Base-by-base conservation (phyloP, 306 rosid species). In the Crotalaria pallida region DNA sequence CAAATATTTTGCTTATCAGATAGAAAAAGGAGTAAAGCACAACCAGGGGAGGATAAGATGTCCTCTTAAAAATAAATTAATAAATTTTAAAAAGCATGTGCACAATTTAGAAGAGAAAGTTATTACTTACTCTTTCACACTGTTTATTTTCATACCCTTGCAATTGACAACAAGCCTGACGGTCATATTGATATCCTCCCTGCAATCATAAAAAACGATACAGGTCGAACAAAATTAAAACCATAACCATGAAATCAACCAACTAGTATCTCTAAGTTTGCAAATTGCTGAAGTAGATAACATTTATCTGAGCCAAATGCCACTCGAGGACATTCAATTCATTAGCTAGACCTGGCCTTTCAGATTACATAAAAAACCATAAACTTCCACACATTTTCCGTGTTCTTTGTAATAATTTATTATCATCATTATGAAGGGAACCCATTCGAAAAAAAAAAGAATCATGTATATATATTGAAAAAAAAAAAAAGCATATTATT, bases 111-210 rank as follows among this genome's bases (percentile, higher is more conserved):
- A 34, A 69, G 51, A 58, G 17, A 80, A 71, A 80, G 63, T 48
- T 43, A 26, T 67, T 41, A 73, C 97, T 83, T 79, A 91, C 97
- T 80, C 89, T 83, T 24, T 90, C 53, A 94, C 98, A 0, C 82
- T 77, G 87, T 85, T 85, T 77, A 89, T 78, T 74, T 85, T 89
- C 84, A 92, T 59, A 24, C 97, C 94, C 77, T 74, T 85, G 92
- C 88, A 87, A 77, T 84, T 92, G 51, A 92, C 94, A 70, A 92
- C 97, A 71, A 92, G 92, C 84, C 96, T 87, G 13, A 92, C 90
- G 63, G 94, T 86, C 96, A 92, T 92, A 70, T 65, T 78, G 74
- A 94, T 82, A 75, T 94, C 95, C 68, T 88, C 95, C 84, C 99
- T 94, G 92, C 71, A 77, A 58, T 40, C 33, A 59, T 29, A 81